Conservation (phyloP, 805 yeast species). For the Myxozyma udenii region DNA sequence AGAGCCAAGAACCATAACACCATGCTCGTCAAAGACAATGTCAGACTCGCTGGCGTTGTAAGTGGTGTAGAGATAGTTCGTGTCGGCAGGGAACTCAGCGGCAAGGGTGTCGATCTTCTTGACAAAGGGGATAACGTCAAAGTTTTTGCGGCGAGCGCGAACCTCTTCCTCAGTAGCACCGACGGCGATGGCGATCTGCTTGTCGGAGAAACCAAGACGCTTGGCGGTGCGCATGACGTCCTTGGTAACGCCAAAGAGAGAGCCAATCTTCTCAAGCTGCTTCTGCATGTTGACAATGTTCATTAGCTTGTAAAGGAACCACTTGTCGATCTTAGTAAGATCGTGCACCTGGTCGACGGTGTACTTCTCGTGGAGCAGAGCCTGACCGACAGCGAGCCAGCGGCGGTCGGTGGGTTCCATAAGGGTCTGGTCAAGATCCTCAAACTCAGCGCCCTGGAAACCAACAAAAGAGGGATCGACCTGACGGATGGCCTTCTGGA, state of each 20-base stretch:
- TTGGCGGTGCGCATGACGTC: slow-evolving; percentile 77
- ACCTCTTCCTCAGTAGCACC: slow-evolving; percentile 74
- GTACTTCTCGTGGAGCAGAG: slow-evolving; percentile 85
- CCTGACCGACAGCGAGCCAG: slow-evolving; percentile 98
- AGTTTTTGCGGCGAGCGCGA: slow-evolving; percentile 74
- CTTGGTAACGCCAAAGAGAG: slow-evolving; percentile 57
- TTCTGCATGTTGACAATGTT: slow-evolving; percentile 88
- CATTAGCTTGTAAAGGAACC: slow-evolving; percentile 91
- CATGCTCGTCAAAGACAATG: slow-evolving; percentile 80
- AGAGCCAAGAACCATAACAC: slow-evolving; percentile 94
- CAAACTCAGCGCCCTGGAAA: slow-evolving; percentile 75
- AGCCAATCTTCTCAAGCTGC: slow-evolving; percentile 64
- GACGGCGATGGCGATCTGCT: slow-evolving; percentile 80
- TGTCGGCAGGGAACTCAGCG: slow-evolving; percentile 97
- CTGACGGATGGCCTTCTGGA: slow-evolving; percentile 93
- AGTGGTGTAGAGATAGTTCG: slow-evolving; percentile 93
- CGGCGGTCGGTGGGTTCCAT: slow-evolving; percentile 91
- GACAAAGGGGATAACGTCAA: slow-evolving; percentile 84
- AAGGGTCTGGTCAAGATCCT: slow-evolving; percentile 73
- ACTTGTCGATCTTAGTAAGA: slow-evolving; percentile 85
- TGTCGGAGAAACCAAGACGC: slow-evolving; percentile 92
- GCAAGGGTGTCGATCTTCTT: slow-evolving; percentile 97
- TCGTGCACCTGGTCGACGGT: slow-evolving; percentile 91
- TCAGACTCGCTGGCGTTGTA: slow-evolving; percentile 88
- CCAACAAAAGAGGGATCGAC: slow-evolving; percentile 89